Conservation (phyloP, 345 rosid genomes). For the Melaleuca quinquenervia region DNA sequence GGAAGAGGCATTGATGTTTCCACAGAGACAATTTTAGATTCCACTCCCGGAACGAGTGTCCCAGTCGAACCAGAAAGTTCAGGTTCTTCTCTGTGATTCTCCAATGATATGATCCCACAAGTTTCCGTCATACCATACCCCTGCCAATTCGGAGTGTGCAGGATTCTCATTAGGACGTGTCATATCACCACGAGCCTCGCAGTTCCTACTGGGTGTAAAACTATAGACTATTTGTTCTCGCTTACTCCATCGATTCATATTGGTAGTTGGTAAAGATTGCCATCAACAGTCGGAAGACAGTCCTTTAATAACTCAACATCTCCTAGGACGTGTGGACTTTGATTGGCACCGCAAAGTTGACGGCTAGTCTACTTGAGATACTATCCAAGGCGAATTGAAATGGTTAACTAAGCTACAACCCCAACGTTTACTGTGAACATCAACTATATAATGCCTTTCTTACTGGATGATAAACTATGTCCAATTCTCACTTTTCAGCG, state of each 20-base stretch:
- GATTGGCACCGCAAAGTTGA: background rate
- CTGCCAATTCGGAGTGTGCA: background rate
- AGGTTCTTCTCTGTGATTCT: conserved; percentile 9
- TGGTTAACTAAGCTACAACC: background rate
- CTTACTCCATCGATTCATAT: background rate
- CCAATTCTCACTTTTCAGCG: background rate
- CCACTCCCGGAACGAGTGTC: conserved; percentile 22
- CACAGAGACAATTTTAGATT: conserved; percentile 19
- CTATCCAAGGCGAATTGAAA: background rate
- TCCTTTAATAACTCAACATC: background rate
- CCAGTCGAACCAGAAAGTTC: conserved; percentile 23
- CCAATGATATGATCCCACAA: conserved; percentile 18
- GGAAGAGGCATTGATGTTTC: conserved; percentile 22
- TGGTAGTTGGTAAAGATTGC: background rate
- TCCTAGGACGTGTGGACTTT: background rate
- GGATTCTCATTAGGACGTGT: background rate
- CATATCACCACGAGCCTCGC: background rate
- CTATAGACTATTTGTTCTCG: background rate
- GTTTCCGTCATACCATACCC: conserved; percentile 40
- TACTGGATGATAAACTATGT: background rate
- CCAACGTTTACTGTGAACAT: background rate
- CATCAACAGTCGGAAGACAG: background rate
- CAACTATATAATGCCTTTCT: background rate
- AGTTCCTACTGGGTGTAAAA: background rate
- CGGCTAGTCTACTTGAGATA: background rate